These are phyloP conservation scores for Oryza australiensis DNA, from an alignment of 176 grass and related monocot species.

Conservation along the genomic window DNA sequence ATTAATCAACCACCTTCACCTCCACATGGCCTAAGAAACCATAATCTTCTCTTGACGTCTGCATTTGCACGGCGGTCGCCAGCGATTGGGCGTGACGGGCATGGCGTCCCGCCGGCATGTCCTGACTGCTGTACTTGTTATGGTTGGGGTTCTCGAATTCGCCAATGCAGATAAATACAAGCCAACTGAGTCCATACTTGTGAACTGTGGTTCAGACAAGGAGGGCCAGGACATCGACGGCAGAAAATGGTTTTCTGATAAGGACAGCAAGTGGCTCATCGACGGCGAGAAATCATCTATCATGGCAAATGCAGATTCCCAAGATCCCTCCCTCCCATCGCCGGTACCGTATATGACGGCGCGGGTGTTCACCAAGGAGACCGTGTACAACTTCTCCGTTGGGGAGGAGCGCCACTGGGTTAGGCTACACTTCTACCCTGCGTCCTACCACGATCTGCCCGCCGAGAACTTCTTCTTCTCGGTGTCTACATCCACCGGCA, in stretches of 20 bases:
- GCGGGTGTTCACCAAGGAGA: constrained; percentile 60
- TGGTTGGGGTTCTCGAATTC: background rate
- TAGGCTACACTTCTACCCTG: constrained; percentile 83
- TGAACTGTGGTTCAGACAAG: constrained; percentile 57
- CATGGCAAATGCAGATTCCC: constrained; percentile 20
- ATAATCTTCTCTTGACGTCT: background rate
- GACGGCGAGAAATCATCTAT: constrained; percentile 46
- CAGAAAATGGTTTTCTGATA: constrained; percentile 58
- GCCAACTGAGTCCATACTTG: constrained; percentile 53
- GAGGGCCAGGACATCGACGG: constrained; percentile 52
- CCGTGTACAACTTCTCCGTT: constrained; percentile 59
- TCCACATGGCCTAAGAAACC: constrained; percentile 16
- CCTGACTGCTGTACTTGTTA: background rate
- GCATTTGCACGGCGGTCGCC: background rate
- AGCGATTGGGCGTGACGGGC: background rate
- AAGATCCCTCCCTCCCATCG: constrained; percentile 68
- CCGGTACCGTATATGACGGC: constrained; percentile 70
- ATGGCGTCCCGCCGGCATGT: constrained; percentile 1
- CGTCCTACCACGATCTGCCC: constrained; percentile 48
- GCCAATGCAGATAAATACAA: constrained; percentile 22
- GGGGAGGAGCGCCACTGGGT: constrained; percentile 64
- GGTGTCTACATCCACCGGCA: constrained; percentile 45
- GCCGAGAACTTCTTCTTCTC: constrained; percentile 68
- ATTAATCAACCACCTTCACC: background rate
- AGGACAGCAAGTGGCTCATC: constrained; percentile 45